Base-by-base conservation (phyloP, 2,329 filamentous ascomycete genomes). In the Fusarium sp. region DNA sequence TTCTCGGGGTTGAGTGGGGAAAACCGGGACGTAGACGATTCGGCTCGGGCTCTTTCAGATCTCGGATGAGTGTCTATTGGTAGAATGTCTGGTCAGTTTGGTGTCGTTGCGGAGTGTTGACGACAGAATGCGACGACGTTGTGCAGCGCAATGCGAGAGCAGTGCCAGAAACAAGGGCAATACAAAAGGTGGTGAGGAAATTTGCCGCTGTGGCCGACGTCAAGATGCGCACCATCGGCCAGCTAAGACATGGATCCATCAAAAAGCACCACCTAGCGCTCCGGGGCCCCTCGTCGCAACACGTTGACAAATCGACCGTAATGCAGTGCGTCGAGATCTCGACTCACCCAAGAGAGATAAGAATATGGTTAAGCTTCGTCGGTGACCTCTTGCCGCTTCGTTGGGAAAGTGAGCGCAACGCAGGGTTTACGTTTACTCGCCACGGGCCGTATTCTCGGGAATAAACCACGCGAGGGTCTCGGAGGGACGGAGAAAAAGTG, bases 401-500 rank as follows among this genome's bases (percentile, higher is more conserved):
- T 72, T 67, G 57, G 48, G 61, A 44, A 57, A 72, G 58, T 65
- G 60, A 68, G 71, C 74, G 75, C 71, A 75, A 68, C 63, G 69
- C 71, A 75, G 65, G 69, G 69, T 56, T 54, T 39, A 54, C 50
- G 33, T 54, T 70, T 68, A 50, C 48, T 72, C 53, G 68, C 65
- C 71, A 68, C 76, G 62, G 66, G 68, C 68, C 68, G 73, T 74
- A 61, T 65, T 69, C 67, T 76, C 70, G 75, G 72, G 63, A 75
- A 72, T 70, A 68, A 71, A 77, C 75, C 76, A 76, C 75, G 69
- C 70, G 70, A 76, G 72, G 61, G 59, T 75, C 58, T 78, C 75
- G 75, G 72, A 57, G 72, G 62, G 66, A 75, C 76, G 76, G 70
- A 39, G 31, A 71, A 71, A 72, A 74, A 72, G 64, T 64, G 66